Evolutionary conservation across 179 eudicot genomes (phyloP), one percentile per base, ranked within the genome.

Genomic region (Amaranthus tricolor): DNA sequence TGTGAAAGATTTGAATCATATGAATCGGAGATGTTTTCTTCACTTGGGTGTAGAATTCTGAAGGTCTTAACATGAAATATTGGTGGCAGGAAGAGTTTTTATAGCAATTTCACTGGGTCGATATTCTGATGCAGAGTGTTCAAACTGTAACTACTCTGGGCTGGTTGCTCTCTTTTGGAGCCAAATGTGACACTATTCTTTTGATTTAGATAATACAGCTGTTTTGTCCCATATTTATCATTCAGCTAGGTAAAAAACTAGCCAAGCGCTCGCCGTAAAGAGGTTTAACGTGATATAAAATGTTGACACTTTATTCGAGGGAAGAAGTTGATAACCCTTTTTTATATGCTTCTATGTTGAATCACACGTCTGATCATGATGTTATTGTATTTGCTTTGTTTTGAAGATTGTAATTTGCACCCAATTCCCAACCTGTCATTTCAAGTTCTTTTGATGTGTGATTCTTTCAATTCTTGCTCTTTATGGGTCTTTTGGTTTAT

Each of bases 321-420:
- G 40, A 31, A 31, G 40, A 31, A 31, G 40, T 31, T 31, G 40
- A 31, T 31, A 1, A 31, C 40, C 40, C 40, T 31, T 31, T 31
- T 31, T 31, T 31, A 31, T 31, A 31, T 31, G 40, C 40, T 31
- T 31, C 40, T 31, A 31, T 31, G 40, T 31, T 31, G 40, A 31
- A 31, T 31, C 40, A 31, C 4, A 31, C 40, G 40, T 31, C 40
- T 31, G 57, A 53, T 10, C 58, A 15, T 6, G 14, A 12, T 47
- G 21, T 9, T n/a, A 17, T 13, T 49, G 49, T 52, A 51, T 45
- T 48, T 60, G 40, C 62, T 66, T 17, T 53, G 0, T 54, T 44
- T 21, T 43, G 58, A 68, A 65, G 53, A 43, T 65, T 31, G 40
- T 19, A 69, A 52, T 19, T 62, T 65, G 59, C 19, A 58, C 58